Evolutionary conservation across 352 stramenopile genomes (phyloP).

Genomic region (Pythium grandisporangium): DNA sequence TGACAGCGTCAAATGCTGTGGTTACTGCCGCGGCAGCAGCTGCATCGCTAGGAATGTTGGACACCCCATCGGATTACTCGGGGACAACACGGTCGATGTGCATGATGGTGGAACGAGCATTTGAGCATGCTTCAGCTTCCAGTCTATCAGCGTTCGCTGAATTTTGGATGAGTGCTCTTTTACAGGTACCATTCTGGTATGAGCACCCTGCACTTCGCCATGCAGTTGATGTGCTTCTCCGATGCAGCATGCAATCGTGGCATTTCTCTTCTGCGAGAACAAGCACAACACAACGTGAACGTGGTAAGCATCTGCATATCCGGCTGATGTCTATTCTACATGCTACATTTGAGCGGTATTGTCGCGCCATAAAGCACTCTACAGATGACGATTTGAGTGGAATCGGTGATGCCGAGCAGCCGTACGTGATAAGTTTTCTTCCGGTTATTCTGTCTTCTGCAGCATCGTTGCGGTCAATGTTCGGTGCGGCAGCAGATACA

Average conservation of each 20-base stretch:
- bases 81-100: slow-evolving; percentile 43
- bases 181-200: slow-evolving; percentile 74
- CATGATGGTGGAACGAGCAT: slow-evolving; percentile 42
- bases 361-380: slow-evolving; percentile 4
- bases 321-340: slow-evolving; percentile 10
- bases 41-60: slow-evolving; percentile 40
- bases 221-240: slow-evolving; percentile 54
- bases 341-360: slow-evolving; percentile 7
- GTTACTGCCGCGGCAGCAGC: slow-evolving; percentile 22
- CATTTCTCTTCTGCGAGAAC: no score
- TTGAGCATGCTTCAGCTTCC: slow-evolving; percentile 38
- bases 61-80: slow-evolving; percentile 28
- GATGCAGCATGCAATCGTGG: slow-evolving; percentile 51
- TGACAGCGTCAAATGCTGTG: slow-evolving; percentile 7
- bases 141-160: slow-evolving; percentile 24
- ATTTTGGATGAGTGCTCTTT: slow-evolving; percentile 55
- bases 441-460: slow-evolving; percentile 26
- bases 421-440: slow-evolving; percentile 60
- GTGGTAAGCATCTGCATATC: slow-evolving; percentile 5
- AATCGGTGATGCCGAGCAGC: slow-evolving; percentile 17
- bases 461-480: slow-evolving; percentile 55
- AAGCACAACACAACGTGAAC: no score
- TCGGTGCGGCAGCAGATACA: slow-evolving; percentile 45
- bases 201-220: slow-evolving; percentile 62
- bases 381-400: slow-evolving; percentile 5